Evolutionary conservation across 805 yeast genomes (phyloP).

Genomic region (Kazachstania martiniae): DNA sequence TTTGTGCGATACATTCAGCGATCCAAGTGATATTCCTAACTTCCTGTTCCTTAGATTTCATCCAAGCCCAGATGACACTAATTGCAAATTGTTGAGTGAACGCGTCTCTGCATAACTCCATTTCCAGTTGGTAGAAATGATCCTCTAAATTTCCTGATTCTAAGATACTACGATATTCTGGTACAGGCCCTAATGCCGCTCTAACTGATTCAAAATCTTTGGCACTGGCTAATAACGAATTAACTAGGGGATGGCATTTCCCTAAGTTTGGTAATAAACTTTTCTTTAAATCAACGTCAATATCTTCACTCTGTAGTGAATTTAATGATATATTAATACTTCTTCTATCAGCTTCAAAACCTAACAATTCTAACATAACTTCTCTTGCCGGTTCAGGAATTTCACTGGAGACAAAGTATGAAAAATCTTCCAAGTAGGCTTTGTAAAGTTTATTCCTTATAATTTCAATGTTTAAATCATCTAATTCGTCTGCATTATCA

Average conservation of each 20-base stretch:
- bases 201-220: slow-evolving; percentile 74
- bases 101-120: slow-evolving; percentile 84
- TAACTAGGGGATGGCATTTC: slow-evolving; percentile 57
- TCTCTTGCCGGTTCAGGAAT: slow-evolving; percentile 71
- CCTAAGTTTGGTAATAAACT: slow-evolving; percentile 81
- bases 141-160: slow-evolving; percentile 66
- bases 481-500: slow-evolving; percentile 75
- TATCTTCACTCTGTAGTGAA: slow-evolving; percentile 43
- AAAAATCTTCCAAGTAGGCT: slow-evolving; percentile 86
- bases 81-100: slow-evolving; percentile 94
- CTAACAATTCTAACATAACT: slow-evolving; percentile 66
- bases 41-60: slow-evolving; percentile 92
- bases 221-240: slow-evolving; percentile 63
- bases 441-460: slow-evolving; percentile 85
- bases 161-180: slow-evolving; percentile 53
- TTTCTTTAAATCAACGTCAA: slow-evolving; percentile 44
- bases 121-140: slow-evolving; percentile 84
- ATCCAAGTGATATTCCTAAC: slow-evolving; percentile 98
- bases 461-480: slow-evolving; percentile 91
- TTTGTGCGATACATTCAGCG: slow-evolving; percentile 98
- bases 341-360: slow-evolving; percentile 92
- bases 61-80: slow-evolving; percentile 92
- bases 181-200: slow-evolving; percentile 47
- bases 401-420: slow-evolving; percentile 46
- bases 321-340: slow-evolving; percentile 85